Conservation (phyloP, 129 eudicot species). For the Chrysanthemum seticuspe region DNA sequence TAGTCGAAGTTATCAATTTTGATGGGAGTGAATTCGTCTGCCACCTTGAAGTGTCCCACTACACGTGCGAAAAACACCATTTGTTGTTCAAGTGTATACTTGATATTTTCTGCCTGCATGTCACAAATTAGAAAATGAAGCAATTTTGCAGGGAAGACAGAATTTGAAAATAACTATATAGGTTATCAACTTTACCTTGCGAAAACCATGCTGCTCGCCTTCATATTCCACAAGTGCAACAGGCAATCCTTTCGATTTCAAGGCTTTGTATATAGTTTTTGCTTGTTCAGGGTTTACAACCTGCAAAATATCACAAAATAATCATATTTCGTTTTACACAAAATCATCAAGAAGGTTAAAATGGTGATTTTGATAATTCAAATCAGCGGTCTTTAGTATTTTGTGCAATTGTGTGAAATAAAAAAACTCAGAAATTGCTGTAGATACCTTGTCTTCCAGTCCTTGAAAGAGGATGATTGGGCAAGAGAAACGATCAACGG, state of each 20-base stretch:
- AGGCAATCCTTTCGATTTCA: slow-evolving; percentile 49
- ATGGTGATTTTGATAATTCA: not conserved
- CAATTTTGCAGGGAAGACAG: not conserved
- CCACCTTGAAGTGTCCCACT: slow-evolving; percentile 46
- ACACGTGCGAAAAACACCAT: slow-evolving; percentile 56
- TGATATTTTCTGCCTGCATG: slow-evolving; percentile 51
- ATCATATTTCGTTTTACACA: not conserved
- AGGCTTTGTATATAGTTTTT: slow-evolving; percentile 41
- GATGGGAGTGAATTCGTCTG: slow-evolving; percentile 35
- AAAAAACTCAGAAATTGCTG: slow-evolving; percentile 1
- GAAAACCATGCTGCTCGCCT: slow-evolving; percentile 54
- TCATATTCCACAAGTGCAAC: slow-evolving; percentile 51
- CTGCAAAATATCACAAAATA: slow-evolving; percentile 22
- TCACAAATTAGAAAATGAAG: slow-evolving; percentile 13
- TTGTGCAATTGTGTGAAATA: not conserved
- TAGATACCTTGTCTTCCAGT: slow-evolving; percentile 47
- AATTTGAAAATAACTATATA: not conserved
- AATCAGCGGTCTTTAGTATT: no score
- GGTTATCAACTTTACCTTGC: slow-evolving; percentile 27
- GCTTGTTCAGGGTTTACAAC: slow-evolving; percentile 53
- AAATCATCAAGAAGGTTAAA: not conserved
- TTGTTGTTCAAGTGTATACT: slow-evolving; percentile 51
- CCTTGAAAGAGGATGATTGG: slow-evolving; percentile 56
- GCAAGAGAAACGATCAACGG: slow-evolving; percentile 44
- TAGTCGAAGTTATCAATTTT: slow-evolving; percentile 39